Evolutionary conservation across 352 stramenopile genomes (phyloP).

Genomic region (Globisporangium viniferum): DNA sequence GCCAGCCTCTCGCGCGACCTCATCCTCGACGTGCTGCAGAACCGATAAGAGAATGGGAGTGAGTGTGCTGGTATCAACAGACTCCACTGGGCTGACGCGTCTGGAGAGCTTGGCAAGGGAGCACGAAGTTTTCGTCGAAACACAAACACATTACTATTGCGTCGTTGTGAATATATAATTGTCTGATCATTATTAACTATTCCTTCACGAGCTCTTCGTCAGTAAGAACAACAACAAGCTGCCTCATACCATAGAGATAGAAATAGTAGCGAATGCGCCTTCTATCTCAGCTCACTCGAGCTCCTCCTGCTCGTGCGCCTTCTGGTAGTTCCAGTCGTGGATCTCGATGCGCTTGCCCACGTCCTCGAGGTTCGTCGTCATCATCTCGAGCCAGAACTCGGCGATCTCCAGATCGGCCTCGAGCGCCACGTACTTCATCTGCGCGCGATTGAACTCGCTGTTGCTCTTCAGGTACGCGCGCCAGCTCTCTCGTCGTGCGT

Average conservation of each 20-base stretch:
- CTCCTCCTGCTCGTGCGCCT: slow-evolving; percentile 37
- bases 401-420: slow-evolving; percentile 56
- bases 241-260: too few relatives aligned
- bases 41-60: slow-evolving; percentile 43
- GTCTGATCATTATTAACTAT: slow-evolving; percentile 10
- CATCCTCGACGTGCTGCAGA: slow-evolving; percentile 89
- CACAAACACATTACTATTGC: neutral
- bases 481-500: slow-evolving; percentile 41
- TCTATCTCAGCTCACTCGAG: slow-evolving; percentile 6
- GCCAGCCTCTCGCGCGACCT: slow-evolving; percentile 79
- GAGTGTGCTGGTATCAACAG: too few relatives aligned
- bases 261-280: too few relatives aligned
- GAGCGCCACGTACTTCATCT: slow-evolving; percentile 51
- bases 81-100: too few relatives aligned
- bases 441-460: slow-evolving; percentile 52
- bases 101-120: neutral
- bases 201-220: neutral
- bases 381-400: slow-evolving; percentile 63
- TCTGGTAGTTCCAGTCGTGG: slow-evolving; percentile 79
- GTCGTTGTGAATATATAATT: slow-evolving; percentile 10
- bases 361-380: slow-evolving; percentile 64
- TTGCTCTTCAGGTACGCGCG: slow-evolving; percentile 49
- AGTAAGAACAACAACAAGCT: too few relatives aligned
- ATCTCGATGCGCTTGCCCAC: slow-evolving; percentile 74
- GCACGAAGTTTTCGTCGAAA: too few relatives aligned